phyloP scores from a whole-genome alignment of 108 stramenopile species.

The Cyclotella sp. region DNA sequence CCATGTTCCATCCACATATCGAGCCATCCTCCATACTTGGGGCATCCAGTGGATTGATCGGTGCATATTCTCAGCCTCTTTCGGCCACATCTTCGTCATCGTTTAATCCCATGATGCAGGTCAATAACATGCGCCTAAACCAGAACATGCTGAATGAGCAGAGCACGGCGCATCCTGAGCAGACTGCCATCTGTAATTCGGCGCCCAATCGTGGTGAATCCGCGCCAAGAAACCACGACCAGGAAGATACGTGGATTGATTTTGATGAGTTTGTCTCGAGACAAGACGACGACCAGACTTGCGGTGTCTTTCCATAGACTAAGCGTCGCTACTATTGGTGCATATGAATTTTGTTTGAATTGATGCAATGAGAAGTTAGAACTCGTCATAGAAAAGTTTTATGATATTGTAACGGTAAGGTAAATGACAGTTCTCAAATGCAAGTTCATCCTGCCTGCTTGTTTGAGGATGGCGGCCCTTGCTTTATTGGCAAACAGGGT shows the following conservation, averaged over 20 bases:
- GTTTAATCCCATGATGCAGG: background rate
- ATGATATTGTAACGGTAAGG: no score
- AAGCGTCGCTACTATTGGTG: background rate
- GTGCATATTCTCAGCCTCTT: background rate
- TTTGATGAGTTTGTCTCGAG: slow-evolving; percentile 3
- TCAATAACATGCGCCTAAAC: slow-evolving; percentile 1
- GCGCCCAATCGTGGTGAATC: background rate
- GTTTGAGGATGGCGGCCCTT: background rate
- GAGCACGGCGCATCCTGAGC: background rate
- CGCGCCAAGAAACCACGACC: background rate
- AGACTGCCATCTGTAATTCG: background rate
- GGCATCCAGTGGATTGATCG: background rate
- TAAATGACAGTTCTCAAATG: no score
- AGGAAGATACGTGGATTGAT: slow-evolving; percentile 5
- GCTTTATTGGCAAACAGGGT: background rate
- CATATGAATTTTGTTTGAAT: slow-evolving; percentile 4
- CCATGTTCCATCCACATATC: background rate
- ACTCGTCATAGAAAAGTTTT: background rate
- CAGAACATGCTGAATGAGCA: background rate
- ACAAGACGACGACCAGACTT: background rate
- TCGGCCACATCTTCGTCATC: background rate
- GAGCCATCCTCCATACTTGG: background rate
- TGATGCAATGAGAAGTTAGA: background rate
- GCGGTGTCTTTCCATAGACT: background rate
- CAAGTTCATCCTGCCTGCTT: no score